Evolutionary conservation across 2,329 filamentous ascomycete genomes (phyloP), one percentile per base, ranked within the genome.

Genomic region (Cercospora sesami): DNA sequence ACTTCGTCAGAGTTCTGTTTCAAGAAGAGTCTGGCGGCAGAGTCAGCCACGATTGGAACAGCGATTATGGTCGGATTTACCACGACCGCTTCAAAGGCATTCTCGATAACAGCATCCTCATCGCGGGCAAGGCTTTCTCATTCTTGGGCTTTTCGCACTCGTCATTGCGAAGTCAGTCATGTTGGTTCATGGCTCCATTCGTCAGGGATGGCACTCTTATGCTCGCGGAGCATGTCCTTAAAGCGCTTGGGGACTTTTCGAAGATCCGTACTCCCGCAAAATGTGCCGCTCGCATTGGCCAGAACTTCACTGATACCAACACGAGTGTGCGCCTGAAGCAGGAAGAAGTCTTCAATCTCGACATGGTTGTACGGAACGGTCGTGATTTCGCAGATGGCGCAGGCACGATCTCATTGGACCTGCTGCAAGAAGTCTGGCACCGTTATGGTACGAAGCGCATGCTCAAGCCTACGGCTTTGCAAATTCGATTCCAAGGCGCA

Each of bases 61-160:
- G 82, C 1, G 84, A 83, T 1, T 79, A 86, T 5, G 81, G 86
- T 0, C 53, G 71, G 0, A 82, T 93, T 8, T 83, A 80, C 59
- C 86, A 87, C 68, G 72, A 76, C 0, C 86, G 89, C 0, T 94
- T 93, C 77, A 85, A 86, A 63, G 69, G 75, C 0, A 80, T 92
- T 0, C 81, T 95, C 8, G 77, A 80, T 2, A 74, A 82, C 0
- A 89, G 88, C 0, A 86, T 96, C 30, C 74, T 79, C 0, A 86
- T 94, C 63, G 90, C 86, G 2, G 90, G 88, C 0, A 82, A 88
- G 12, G 75, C 78, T 0, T 93, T 88, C 73, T 78, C 80, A 0
- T 94, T 94, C 73, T 82, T 94, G 0, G 91, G 91, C 0, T 94
- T 93, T 77, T 93, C 91, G 0, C 90, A 94, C 77, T 94, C 91